Percentiles rank a stretch among this genome's conserved stretches.
phyloP scores from a whole-genome alignment of 805 yeast species.

The Saturnispora besseyi region DNA sequence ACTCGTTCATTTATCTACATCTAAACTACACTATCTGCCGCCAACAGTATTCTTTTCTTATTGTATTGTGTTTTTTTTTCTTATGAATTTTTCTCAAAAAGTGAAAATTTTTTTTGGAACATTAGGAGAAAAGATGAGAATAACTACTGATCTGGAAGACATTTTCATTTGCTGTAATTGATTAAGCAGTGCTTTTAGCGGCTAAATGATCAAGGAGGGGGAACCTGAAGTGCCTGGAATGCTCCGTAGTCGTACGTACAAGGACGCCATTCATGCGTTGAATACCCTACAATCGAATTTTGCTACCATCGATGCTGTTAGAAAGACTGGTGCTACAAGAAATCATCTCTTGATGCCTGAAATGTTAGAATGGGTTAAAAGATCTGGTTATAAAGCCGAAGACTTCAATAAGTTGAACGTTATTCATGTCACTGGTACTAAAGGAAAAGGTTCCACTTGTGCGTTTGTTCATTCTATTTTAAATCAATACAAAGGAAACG shows the following conservation, averaged over 20 bases:
- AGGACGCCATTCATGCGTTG: constrained; percentile 76
- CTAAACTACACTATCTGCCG: neutral
- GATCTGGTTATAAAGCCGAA: constrained; percentile 55
- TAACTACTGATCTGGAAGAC: neutral
- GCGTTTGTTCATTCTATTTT: constrained; percentile 85
- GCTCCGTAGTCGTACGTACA: constrained; percentile 27
- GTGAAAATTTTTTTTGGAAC: neutral
- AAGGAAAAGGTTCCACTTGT: constrained; percentile 97
- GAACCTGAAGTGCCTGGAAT: constrained; percentile 1
- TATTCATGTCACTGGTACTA: constrained; percentile 93
- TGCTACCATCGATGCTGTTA: constrained; percentile 76
- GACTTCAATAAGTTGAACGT: constrained; percentile 71
- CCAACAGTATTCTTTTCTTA: neutral
- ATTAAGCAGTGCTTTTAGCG: neutral
- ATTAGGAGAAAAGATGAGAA: neutral
- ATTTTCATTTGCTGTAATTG: neutral
- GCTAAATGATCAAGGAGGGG: neutral
- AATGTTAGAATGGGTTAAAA: constrained; percentile 71
- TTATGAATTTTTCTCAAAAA: neutral
- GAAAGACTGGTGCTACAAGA: constrained; percentile 55
- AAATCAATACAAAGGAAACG: constrained; percentile 41
- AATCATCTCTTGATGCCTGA: constrained; percentile 70
- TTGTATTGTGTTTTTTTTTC: neutral
- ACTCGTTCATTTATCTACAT: neutral
- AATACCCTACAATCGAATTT: constrained; percentile 87